Evolutionary conservation across 78 protist species (phyloP).

Genomic region (Emiliania huxleyi): DNA sequence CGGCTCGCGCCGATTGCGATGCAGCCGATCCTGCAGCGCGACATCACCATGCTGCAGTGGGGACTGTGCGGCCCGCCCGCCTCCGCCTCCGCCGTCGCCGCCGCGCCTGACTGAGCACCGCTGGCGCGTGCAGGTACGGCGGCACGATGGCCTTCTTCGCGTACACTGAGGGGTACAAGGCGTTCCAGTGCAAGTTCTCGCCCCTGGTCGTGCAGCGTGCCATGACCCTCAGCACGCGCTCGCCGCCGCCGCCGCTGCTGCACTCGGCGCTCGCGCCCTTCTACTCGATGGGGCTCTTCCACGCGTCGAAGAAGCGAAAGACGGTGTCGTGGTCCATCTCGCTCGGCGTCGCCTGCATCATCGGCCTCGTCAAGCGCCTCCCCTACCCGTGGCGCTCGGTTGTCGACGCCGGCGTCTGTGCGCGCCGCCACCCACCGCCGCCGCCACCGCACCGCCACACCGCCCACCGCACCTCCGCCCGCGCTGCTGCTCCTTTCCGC

Average conservation of each 20-base stretch:
- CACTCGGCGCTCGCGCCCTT: neutral
- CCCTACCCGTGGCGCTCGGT: conserved; percentile 6
- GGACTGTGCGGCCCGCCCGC: neutral
- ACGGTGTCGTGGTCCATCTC: neutral
- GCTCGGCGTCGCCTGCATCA: neutral
- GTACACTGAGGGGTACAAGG: conserved; percentile 9
- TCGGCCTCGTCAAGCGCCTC: neutral
- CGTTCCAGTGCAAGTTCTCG: conserved; percentile 9
- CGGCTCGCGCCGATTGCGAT: conserved; percentile 12
- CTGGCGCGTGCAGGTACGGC: neutral
- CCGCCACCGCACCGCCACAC: too few relatives aligned
- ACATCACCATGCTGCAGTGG: neutral
- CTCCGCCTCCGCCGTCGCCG: neutral
- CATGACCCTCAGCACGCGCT: neutral
- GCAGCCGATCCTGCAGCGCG: neutral
- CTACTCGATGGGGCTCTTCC: conserved; percentile 6
- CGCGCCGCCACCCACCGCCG: too few relatives aligned
- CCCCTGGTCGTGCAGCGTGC: conserved; percentile 3
- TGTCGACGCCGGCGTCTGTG: conserved; percentile 18
- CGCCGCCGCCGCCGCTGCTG: neutral
- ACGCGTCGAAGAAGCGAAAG: conserved; percentile 6
- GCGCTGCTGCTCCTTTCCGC: too few relatives aligned
- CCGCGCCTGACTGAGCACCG: neutral
- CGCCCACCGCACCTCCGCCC: too few relatives aligned
- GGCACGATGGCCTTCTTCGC: neutral